Evolutionary conservation across 345 rosid species (phyloP).

Genomic region (Melastoma malabathricum): DNA sequence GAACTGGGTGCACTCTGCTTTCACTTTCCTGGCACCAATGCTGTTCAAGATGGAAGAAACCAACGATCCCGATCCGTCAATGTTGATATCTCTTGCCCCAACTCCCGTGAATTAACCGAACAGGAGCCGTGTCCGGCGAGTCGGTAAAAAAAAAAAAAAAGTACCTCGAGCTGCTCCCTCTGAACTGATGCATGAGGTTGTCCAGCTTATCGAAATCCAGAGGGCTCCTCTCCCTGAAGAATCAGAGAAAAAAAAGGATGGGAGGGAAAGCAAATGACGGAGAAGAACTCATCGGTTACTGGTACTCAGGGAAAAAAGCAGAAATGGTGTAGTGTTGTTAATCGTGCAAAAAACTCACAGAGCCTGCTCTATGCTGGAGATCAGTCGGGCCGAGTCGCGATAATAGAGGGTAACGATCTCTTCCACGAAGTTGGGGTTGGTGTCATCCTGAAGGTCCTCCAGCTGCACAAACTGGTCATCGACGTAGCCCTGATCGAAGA

Average conservation of each 20-base stretch:
- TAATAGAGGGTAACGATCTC: conserved; percentile 56
- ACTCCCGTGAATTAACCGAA: neutral
- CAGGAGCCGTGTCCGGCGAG: neutral
- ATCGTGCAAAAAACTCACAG: conserved; percentile 29
- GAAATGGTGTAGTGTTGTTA: neutral
- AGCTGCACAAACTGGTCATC: conserved; percentile 61
- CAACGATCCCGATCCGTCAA: conserved; percentile 14
- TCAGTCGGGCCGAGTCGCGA: conserved; percentile 43
- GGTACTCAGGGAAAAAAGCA: neutral
- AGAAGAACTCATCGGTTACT: neutral
- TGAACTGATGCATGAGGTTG: conserved; percentile 78
- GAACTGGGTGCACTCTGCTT: conserved; percentile 69
- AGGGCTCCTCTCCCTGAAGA: conserved; percentile 35
- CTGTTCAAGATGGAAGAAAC: conserved; percentile 25
- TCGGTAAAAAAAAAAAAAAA: too few species aligned
- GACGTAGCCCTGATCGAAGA: conserved; percentile 59
- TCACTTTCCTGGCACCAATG: conserved; percentile 95
- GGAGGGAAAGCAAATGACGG: neutral
- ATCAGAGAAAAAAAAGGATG: neutral
- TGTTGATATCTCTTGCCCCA: conserved; percentile 9
- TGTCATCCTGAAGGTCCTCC: conserved; percentile 62
- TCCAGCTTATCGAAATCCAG: conserved; percentile 59
- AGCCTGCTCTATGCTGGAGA: conserved; percentile 37
- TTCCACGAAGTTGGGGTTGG: conserved; percentile 64
- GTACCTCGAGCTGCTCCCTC: conserved; percentile 89